Percentiles rank a stretch among this genome's conserved stretches.
These are phyloP conservation scores for Imleria badia DNA, from an alignment of 768 basidiomycete species.

Conservation along the genomic window DNA sequence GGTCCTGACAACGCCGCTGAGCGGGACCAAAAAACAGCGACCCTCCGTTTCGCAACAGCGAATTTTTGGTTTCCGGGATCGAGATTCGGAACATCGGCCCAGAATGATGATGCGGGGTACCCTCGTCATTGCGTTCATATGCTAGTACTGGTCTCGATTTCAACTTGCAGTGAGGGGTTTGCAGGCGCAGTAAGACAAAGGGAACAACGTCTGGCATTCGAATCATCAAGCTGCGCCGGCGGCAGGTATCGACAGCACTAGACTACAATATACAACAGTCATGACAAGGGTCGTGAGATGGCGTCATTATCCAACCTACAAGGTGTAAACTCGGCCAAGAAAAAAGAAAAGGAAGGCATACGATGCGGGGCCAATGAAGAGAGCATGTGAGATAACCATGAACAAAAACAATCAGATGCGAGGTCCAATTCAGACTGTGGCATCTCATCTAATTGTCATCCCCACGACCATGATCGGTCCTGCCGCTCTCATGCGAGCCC, in stretches of 20 bases:
- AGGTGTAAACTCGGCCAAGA: conserved; percentile 23
- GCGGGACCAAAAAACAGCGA: conserved; percentile 26
- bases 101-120: conserved; percentile 24
- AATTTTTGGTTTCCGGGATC: conserved; percentile 23
- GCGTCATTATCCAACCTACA: conserved; percentile 28
- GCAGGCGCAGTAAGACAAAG: conserved; percentile 1
- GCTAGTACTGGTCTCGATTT: background rate
- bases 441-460: conserved; percentile 34
- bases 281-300: conserved; percentile 18
- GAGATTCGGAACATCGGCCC: conserved; percentile 30
- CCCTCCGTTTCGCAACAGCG: conserved; percentile 31
- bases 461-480: conserved; percentile 28
- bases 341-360: conserved; percentile 16
- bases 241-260: conserved; percentile 31
- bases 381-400: conserved; percentile 19
- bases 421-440: conserved; percentile 8
- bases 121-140: background rate
- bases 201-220: conserved; percentile 23
- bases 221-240: conserved; percentile 19
- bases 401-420: conserved; percentile 16
- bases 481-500: conserved; percentile 29
- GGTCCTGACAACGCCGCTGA: conserved; percentile 33
- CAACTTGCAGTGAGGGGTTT: background rate
- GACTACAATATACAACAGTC: conserved; percentile 31
- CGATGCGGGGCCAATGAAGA: conserved; percentile 5